phyloP scores from a whole-genome alignment of 2,329 filamentous ascomycete genomes.

The Calonectria pseudoturangicola region DNA sequence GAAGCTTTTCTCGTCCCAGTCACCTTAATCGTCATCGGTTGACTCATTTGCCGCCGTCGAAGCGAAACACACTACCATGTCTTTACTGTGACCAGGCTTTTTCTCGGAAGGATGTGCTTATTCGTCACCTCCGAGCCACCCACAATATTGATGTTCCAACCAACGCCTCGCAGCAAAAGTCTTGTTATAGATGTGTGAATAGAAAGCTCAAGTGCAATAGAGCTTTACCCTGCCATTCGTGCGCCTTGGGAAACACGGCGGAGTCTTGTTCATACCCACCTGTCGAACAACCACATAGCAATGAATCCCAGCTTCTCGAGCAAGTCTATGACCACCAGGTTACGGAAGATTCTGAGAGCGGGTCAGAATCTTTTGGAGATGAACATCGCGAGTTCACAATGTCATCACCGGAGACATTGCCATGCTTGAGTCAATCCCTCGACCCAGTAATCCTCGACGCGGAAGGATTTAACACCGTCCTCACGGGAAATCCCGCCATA shows the following conservation, averaged over 20 bases:
- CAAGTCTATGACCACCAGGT: background rate
- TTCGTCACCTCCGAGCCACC: constrained; percentile 53
- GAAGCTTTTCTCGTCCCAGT: constrained; percentile 52
- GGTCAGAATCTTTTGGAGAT: background rate
- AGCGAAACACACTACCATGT: constrained; percentile 48
- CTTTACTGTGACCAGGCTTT: constrained; percentile 50
- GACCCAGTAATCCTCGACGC: constrained; percentile 31
- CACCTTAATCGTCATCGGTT: constrained; percentile 55
- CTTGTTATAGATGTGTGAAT: constrained; percentile 55
- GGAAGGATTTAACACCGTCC: constrained; percentile 31
- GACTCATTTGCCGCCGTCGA: constrained; percentile 52
- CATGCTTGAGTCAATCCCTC: constrained; percentile 24
- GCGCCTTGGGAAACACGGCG: constrained; percentile 36
- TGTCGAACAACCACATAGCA: constrained; percentile 9
- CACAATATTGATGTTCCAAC: constrained; percentile 48
- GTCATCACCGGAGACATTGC: constrained; percentile 16
- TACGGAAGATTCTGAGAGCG: background rate
- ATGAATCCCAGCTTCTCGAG: background rate
- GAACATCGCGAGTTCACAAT: background rate
- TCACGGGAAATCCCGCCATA: constrained; percentile 5
- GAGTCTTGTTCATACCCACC: constrained; percentile 42
- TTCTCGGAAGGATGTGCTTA: constrained; percentile 53
- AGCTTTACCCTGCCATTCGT: constrained; percentile 49
- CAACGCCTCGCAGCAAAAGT: constrained; percentile 49
- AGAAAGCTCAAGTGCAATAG: constrained; percentile 55